Evolutionary conservation across 1,284 basidiomycete species (phyloP).

Genomic region (Ceratobasidium sp.): DNA sequence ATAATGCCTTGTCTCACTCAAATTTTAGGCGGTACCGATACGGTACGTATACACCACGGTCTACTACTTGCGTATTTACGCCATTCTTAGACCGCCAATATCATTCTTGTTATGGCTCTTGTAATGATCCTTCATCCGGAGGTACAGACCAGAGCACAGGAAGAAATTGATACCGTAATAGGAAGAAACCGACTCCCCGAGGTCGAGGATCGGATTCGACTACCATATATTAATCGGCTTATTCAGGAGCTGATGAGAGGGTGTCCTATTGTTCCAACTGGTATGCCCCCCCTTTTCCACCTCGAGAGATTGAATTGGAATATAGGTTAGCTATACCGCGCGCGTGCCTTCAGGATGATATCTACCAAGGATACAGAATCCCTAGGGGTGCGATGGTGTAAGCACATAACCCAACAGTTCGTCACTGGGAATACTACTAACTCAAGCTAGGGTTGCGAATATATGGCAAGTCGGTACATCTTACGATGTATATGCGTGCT

Average conservation of each 20-base stretch:
- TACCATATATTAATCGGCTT: constrained; percentile 40
- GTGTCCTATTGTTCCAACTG: constrained; percentile 24
- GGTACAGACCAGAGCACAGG: constrained; percentile 38
- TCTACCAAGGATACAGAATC: constrained; percentile 51
- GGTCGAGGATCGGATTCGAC: constrained; percentile 33
- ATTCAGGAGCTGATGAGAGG: constrained; percentile 42
- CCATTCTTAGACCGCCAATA: constrained; percentile 40
- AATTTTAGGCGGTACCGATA: constrained; percentile 39
- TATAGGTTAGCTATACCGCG: constrained; percentile 47
- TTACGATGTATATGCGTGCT: neutral
- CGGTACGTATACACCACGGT: constrained; percentile 16
- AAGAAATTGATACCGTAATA: too few species aligned
- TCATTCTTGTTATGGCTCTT: constrained; percentile 10
- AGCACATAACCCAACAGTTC: constrained; percentile 18
- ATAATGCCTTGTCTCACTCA: neutral
- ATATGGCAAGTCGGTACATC: constrained; percentile 50
- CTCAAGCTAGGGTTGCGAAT: constrained; percentile 53
- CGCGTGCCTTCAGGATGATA: constrained; percentile 47
- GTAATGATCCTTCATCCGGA: constrained; percentile 42
- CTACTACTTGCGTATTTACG: neutral
- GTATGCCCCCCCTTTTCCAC: neutral
- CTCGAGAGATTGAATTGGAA: neutral
- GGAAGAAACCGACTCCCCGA: constrained; percentile 37
- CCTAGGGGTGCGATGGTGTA: constrained; percentile 46
- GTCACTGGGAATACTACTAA: neutral